These are phyloP conservation scores for Penicillium sp. DNA, from an alignment of 2,329 filamentous ascomycete genomes.

Conservation along the genomic window DNA sequence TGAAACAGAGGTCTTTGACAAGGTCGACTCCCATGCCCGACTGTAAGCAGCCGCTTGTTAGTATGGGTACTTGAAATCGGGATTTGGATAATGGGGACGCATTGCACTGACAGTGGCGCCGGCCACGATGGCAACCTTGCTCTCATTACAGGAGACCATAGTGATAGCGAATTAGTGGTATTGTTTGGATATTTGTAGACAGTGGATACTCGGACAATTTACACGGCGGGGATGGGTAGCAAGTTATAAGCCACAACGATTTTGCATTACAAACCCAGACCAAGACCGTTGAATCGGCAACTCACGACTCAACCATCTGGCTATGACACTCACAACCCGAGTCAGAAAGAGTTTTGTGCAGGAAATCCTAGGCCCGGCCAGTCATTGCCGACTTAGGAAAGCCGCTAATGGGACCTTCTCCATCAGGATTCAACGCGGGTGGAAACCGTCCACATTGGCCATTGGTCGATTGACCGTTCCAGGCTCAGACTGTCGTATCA, in stretches of 20 bases:
- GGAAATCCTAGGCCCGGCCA: neutral
- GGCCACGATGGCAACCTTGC: constrained; percentile 42
- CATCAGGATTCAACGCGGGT: neutral
- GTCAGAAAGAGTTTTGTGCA: neutral
- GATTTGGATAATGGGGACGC: neutral
- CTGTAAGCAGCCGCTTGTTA: constrained; percentile 26
- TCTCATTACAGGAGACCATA: constrained; percentile 16
- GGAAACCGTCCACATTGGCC: neutral
- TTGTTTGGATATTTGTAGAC: neutral
- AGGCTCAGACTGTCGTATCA: neutral
- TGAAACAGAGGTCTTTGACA: constrained; percentile 36
- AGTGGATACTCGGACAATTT: neutral
- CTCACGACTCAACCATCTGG: neutral
- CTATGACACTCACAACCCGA: neutral
- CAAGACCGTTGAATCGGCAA: neutral
- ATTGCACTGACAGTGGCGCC: constrained; percentile 42
- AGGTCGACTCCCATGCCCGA: constrained; percentile 52
- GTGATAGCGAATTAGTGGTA: neutral
- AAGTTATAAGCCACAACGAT: neutral
- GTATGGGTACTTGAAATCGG: neutral
- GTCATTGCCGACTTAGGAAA: neutral
- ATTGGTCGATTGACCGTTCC: neutral
- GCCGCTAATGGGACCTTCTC: neutral
- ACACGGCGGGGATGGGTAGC: neutral
- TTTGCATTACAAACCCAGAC: neutral